Percentiles rank a stretch among this genome's conserved stretches.
These are phyloP conservation scores for Coprinopsis strossmayeri DNA, from an alignment of 768 basidiomycete species.

Conservation along the genomic window DNA sequence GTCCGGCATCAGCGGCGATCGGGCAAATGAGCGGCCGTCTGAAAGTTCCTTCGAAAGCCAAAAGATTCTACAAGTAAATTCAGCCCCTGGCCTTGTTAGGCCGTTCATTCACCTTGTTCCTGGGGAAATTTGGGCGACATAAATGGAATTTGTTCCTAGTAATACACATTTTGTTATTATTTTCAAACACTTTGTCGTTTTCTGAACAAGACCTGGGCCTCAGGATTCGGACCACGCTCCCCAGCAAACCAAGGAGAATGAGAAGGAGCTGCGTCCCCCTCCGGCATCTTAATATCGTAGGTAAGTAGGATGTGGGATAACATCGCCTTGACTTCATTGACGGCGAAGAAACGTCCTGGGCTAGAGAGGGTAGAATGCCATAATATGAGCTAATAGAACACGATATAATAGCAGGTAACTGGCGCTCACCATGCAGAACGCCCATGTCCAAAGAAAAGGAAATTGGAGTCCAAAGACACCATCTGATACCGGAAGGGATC, in stretches of 20 bases:
- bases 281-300: constrained; percentile 28
- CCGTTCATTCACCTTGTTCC: too few relatives aligned
- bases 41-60: too few relatives aligned
- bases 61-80: too few relatives aligned
- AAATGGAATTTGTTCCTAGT: too few relatives aligned
- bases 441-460: constrained; percentile 25
- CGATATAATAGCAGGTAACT: not conserved
- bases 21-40: too few relatives aligned
- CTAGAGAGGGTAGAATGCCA: constrained; percentile 10
- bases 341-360: constrained; percentile 37
- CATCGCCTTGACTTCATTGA: constrained; percentile 31
- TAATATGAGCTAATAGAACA: too few relatives aligned
- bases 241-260: not conserved
- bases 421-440: constrained; percentile 21
- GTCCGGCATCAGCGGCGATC: too few relatives aligned
- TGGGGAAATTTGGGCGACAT: too few relatives aligned
- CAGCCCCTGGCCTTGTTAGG: too few relatives aligned
- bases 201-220: constrained; percentile 11
- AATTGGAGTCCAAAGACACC: constrained; percentile 19
- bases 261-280: not conserved
- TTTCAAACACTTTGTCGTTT: constrained; percentile 10
- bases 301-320: constrained; percentile 28
- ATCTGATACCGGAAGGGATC: constrained; percentile 21
- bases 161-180: too few relatives aligned
- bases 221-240: constrained; percentile 1